Conservation (phyloP, 306 rosid species). For the Acacia confusa region DNA sequence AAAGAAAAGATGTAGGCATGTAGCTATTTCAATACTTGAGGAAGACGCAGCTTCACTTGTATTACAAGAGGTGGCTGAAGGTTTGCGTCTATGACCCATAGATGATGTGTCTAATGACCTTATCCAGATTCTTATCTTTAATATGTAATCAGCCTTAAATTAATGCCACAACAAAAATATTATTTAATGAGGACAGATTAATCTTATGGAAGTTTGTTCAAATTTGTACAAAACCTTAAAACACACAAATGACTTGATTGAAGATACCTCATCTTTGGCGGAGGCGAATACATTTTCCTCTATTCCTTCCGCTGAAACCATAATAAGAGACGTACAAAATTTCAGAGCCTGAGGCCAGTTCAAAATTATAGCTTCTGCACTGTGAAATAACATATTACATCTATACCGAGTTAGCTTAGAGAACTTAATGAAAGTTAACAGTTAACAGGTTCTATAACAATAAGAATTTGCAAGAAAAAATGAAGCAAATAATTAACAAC, state of each 20-base stretch:
- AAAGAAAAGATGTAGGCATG: neutral
- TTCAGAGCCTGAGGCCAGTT: neutral
- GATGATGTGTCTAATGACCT: neutral
- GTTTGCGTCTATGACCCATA: neutral
- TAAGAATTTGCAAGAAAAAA: slow-evolving; percentile 4
- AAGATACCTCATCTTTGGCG: slow-evolving; percentile 36
- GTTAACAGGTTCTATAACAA: neutral
- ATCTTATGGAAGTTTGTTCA: neutral
- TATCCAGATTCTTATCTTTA: neutral
- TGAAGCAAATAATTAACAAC: slow-evolving; percentile 4
- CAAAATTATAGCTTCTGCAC: neutral
- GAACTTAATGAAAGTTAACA: slow-evolving; percentile 1
- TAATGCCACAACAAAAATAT: neutral
- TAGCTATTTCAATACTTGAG: neutral
- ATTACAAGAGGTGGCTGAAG: neutral
- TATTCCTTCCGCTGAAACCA: neutral
- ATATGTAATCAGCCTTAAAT: slow-evolving; percentile 31
- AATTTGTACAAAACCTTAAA: slow-evolving; percentile 3
- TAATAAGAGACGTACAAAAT: neutral
- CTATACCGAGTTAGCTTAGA: neutral
- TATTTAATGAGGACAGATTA: neutral
- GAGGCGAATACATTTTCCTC: neutral
- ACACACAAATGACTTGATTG: neutral
- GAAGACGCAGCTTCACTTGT: neutral
- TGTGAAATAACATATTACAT: slow-evolving; percentile 21